Percentiles rank a stretch among this genome's conserved stretches.
Evolutionary conservation across 208 protist genomes (phyloP).

Genomic region (Crithidia brevicula): DNA sequence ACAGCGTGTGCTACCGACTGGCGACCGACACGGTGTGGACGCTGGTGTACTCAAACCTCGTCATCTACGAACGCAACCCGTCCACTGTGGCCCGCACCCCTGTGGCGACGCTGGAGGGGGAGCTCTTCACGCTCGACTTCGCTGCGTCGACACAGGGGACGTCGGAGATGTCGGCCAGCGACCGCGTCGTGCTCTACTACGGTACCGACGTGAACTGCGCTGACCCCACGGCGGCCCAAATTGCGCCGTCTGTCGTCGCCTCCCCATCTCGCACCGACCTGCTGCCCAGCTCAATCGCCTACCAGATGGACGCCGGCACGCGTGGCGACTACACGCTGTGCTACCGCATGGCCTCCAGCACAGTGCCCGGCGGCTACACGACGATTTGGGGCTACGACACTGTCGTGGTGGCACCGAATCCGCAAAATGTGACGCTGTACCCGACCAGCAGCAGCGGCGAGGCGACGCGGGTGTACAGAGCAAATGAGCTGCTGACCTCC

Average conservation of each 20-base stretch:
- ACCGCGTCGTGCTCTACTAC: slow-evolving; percentile 69
- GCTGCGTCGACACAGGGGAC: slow-evolving; percentile 23
- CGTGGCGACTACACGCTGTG: slow-evolving; percentile 82
- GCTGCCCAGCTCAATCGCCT: slow-evolving; percentile 64
- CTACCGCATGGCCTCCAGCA: slow-evolving; percentile 47
- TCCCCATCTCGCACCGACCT: slow-evolving; percentile 61
- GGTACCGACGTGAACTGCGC: slow-evolving; percentile 64
- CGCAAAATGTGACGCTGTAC: slow-evolving; percentile 43
- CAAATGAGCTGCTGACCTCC: slow-evolving; percentile 59
- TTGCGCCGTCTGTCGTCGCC: slow-evolving; percentile 46
- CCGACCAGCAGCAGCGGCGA: slow-evolving; percentile 13
- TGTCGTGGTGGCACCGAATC: slow-evolving; percentile 65
- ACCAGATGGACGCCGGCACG: slow-evolving; percentile 67
- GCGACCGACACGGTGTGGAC: slow-evolving; percentile 85
- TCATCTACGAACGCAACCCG: slow-evolving; percentile 65
- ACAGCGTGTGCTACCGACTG: slow-evolving; percentile 88
- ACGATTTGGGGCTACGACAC: slow-evolving; percentile 78
- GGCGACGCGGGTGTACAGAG: slow-evolving; percentile 11
- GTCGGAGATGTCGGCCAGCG: slow-evolving; percentile 32
- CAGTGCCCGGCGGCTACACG: slow-evolving; percentile 36
- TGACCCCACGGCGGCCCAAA: slow-evolving; percentile 22
- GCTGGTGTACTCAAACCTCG: slow-evolving; percentile 80
- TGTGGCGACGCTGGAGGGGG: slow-evolving; percentile 60
- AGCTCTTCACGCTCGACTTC: slow-evolving; percentile 89
- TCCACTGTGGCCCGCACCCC: slow-evolving; percentile 53